Evolutionary conservation across 805 yeast species (phyloP), one percentile per base, ranked within the genome.

Genomic region (Monosporozyma yasuniensis): DNA sequence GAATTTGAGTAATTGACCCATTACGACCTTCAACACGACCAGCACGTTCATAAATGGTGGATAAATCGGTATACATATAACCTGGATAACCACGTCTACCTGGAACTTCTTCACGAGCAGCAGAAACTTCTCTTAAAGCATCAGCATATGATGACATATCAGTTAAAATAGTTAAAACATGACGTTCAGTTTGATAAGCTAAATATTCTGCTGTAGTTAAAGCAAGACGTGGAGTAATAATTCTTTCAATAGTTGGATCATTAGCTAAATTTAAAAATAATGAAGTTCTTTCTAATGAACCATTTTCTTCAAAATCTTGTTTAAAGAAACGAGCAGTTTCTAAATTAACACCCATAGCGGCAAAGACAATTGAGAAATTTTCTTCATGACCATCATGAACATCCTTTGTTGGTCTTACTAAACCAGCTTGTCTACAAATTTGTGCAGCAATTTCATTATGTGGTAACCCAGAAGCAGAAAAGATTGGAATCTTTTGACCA

Each of bases 1-100:
- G 99, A 69, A 93, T 87, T 76, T 93, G 99, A 44, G 99, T 93
- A 68, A 93, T 93, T 45, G 99, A 93, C 69, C 99, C 99, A 66
- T 93, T 93, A 76, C 99, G 85, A 59, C 99, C 99, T 75, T 93
- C 99, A 55, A 93, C 98, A 78, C 99, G 87, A 70, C 99, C 99
- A 44, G 99, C 99, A 78, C 99, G 87, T 76, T 93, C 99, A 72
- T 93, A 93, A 65, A 93, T 89, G 47, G 98, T 93, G 47, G 98
- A 87, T 77, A 93, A 87, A 84, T 93, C 99, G 45, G 99, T 93
- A 76, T 93, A 93, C 99, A 93, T 93, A 72, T 93, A 93, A 86
- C 99, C 99, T 57, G 99, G 99, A 73, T 93, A 93, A 78, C 99
- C 99, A 83, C 99, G 89, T 81, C 99, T 89, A 79, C 99, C 99